Base-by-base conservation (phyloP, 2,329 filamentous ascomycete genomes). In the Cercospora sojina region DNA sequence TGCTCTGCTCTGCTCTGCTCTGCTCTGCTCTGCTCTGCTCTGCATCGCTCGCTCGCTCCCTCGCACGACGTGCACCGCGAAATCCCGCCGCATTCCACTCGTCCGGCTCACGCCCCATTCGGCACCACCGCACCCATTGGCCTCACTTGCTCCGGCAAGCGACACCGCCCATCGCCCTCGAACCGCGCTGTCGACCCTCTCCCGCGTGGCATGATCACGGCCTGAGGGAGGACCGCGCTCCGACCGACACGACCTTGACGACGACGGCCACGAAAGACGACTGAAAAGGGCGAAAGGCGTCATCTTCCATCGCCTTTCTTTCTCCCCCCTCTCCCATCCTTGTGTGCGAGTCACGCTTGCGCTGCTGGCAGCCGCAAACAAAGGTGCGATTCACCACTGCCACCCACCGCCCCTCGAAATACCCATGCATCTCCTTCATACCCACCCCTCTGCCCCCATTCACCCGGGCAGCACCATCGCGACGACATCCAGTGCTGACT, bases 401-500 rank as follows among this genome's bases (percentile, higher is more conserved):
- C 51, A 16, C 59, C 62, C 51, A 47, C 59, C 59, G 25, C 55
- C 56, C 20, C 62, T 41, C 25, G 60, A 57, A 61, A 47, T 61
- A 38, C 31, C 27, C 53, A 56, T 67, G 67, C 56, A 53, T 59
- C 64, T 18, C 53, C 53, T n/a, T 20, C 53, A 57, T 18, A 23
- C 25, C 23, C 35, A 49, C n/a, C n/a, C 49, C n/a, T 56, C 51
- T 29, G 16, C 51, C 23, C 23, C 16, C 51, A 63, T 58, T 64
- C 62, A 58, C 35, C 2, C 32, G 13, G 13, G 35, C 43, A 3
- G 18, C 20, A 4, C 47, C 32, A 35, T 12, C 27, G n/a, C 25
- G 47, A 86, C 66, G n/a, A 57, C 23, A 6, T 51, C 25, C 10
- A 20, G 27, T 57, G 59, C 63, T 59, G 47, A 62, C 57, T 57